Evolutionary conservation across 2,329 filamentous ascomycete genomes (phyloP).

Genomic region (Ascochyta fabae): DNA sequence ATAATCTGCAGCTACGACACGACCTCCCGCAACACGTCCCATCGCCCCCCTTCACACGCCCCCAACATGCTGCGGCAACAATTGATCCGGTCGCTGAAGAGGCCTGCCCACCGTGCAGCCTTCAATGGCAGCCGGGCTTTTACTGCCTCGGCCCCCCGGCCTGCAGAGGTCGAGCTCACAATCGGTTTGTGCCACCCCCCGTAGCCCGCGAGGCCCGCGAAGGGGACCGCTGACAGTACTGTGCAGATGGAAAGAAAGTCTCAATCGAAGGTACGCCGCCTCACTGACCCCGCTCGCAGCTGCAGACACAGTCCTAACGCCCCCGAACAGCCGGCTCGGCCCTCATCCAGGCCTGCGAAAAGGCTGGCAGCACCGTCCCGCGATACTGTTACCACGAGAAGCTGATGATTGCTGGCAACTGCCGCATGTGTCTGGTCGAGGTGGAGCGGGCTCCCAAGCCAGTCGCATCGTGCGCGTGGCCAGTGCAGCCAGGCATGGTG

Average conservation of each 20-base stretch:
- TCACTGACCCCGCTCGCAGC: slow-evolving; percentile 14
- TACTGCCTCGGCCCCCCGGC: slow-evolving; percentile 76
- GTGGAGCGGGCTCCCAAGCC: slow-evolving; percentile 96
- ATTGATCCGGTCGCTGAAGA: slow-evolving; percentile 67
- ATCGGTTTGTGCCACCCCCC: slow-evolving; percentile 69
- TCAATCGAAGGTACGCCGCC: slow-evolving; percentile 83
- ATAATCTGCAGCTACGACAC: slow-evolving; percentile 30
- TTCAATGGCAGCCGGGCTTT: slow-evolving; percentile 76
- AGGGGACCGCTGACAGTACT: slow-evolving; percentile 43
- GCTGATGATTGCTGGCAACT: slow-evolving; percentile 98
- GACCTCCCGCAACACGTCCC: slow-evolving; percentile 30
- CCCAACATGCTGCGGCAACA: slow-evolving; percentile 68
- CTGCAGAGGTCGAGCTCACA: slow-evolving; percentile 95
- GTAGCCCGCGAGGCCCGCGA: slow-evolving; percentile 12
- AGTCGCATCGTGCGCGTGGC: slow-evolving; percentile 98
- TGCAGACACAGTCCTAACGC: slow-evolving; percentile 36
- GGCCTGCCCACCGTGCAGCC: slow-evolving; percentile 59
- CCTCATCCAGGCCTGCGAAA: slow-evolving; percentile 98
- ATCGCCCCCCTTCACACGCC: slow-evolving; percentile 39
- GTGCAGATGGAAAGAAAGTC: slow-evolving; percentile 92
- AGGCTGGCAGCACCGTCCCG: slow-evolving; percentile 88
- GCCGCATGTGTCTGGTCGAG: slow-evolving; percentile 99
- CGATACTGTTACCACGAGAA: slow-evolving; percentile 99
- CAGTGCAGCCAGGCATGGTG: slow-evolving; percentile 97
- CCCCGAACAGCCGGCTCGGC: slow-evolving; percentile 80